Base-by-base conservation (phyloP, 805 yeast species). In the Nakazawaea ambrosiae region DNA sequence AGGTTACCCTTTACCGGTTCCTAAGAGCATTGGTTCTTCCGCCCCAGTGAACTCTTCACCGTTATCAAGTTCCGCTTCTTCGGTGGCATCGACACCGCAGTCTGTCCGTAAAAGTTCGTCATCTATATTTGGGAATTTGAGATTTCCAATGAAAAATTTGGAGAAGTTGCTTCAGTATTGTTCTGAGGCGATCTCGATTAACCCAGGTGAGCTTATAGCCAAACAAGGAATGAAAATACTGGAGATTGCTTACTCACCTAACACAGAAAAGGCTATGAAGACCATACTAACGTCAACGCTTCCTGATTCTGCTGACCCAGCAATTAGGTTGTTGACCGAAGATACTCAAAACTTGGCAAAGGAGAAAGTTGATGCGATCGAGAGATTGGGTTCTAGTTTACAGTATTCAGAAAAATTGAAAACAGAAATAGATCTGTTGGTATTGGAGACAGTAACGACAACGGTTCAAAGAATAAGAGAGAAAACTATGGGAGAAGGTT, bases 351-450 rank as follows among this genome's bases (percentile, higher is more conserved):
- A 52, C 0, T 49, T 81, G 18, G 77, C 80, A 1, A 66, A 66
- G 34, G 74, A 71, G 14, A 89, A 89, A 55, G 68, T 85, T 2
- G 86, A 81, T 36, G 69, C 84, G 0, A 68, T 87, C 15, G 63
- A 75, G 14, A 65, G 96, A 49, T 65, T 84, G 38, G 79, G 85
- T 11, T 82, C 88, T 43, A 74, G 86, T 2, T 64, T 85, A 42
- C 75, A 81, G 39, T 87, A 81, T 54, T 78, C 84, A 16, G 81
- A 81, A 45, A 80, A 77, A 48, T 77, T 88, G 34, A 82, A 85
- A 37, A 73, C 70, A 36, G 96, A 89, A 55, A 83, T 87, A 3
- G 92, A 87, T 51, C 68, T 59, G 16, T 61, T 78, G 50, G 88
- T 88, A 3, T 57, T 83, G 20, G 58, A 64, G 26, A 65, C 81